These are phyloP conservation scores for Macadamia tetraphylla DNA, from an alignment of 164 flowering plant genomes.

Conservation along the genomic window DNA sequence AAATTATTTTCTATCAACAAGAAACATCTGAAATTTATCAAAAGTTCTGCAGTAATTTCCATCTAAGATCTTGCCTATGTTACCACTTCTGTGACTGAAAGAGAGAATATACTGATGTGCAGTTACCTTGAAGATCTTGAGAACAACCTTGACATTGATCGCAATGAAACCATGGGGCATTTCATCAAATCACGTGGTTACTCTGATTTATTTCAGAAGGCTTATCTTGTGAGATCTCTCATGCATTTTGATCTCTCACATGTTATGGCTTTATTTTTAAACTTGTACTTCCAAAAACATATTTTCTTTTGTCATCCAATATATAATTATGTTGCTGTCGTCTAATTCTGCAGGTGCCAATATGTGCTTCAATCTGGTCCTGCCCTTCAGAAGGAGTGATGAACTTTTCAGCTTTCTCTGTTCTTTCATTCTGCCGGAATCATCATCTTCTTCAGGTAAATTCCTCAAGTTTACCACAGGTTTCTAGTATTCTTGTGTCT, in stretches of 20 bases:
- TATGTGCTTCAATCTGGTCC: constrained; percentile 92
- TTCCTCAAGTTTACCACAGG: background rate
- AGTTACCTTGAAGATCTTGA: constrained; percentile 82
- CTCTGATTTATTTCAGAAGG: constrained; percentile 79
- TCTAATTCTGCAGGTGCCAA: constrained; percentile 49
- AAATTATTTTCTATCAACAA: too few relatives aligned
- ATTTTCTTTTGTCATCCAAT: background rate
- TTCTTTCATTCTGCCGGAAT: constrained; percentile 88
- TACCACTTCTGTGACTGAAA: too few relatives aligned
- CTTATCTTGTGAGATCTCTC: constrained; percentile 68
- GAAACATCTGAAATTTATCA: too few relatives aligned
- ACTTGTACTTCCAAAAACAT: background rate
- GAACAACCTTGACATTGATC: constrained; percentile 71
- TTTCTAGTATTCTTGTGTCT: too few relatives aligned
- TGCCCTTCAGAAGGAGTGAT: constrained; percentile 72
- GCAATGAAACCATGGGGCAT: constrained; percentile 72
- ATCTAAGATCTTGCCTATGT: too few relatives aligned
- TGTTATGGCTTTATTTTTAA: background rate
- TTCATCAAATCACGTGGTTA: constrained; percentile 69
- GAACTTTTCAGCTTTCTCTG: constrained; percentile 76
- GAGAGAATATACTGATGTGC: background rate
- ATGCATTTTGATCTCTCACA: background rate
- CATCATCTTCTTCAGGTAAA: constrained; percentile 91
- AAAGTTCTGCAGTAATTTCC: too few relatives aligned
- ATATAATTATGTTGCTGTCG: background rate